Percentiles rank a stretch among this genome's conserved stretches.
Evolutionary conservation across 139 green algal species (phyloP).

Genomic region (Picochlorum sp.): DNA sequence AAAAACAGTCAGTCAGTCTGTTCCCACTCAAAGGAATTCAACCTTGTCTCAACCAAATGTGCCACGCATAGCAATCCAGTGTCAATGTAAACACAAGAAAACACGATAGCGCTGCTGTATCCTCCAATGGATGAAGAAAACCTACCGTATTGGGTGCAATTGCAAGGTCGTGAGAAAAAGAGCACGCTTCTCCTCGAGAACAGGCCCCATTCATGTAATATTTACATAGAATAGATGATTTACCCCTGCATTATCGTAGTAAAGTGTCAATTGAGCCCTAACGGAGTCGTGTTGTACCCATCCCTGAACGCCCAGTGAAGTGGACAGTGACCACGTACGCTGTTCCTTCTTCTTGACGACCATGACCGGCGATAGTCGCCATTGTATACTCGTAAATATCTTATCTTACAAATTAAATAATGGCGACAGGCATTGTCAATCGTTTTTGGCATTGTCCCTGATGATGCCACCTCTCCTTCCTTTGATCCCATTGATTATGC

Average conservation of each 20-base stretch:
- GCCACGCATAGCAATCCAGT: no score
- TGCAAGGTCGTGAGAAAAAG: constrained; percentile 4
- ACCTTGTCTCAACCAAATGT: no score
- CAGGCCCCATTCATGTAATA: constrained; percentile 11
- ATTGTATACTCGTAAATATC: no score
- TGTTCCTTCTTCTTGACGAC: no score
- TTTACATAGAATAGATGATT: neutral
- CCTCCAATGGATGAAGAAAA: constrained; percentile 1
- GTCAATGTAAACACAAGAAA: neutral
- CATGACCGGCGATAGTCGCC: no score
- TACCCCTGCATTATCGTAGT: neutral
- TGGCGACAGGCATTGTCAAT: neutral
- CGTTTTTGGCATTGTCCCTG: neutral
- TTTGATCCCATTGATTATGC: constrained; percentile 34
- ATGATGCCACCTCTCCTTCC: constrained; percentile 7
- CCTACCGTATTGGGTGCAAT: neutral
- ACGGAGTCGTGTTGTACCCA: no score
- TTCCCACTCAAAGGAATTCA: no score
- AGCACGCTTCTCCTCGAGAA: neutral
- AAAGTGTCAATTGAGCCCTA: no score
- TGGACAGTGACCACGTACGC: no score
- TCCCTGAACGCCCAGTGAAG: no score
- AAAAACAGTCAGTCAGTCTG: no score
- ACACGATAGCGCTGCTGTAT: neutral
- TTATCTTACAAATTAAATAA: no score